phyloP scores from a whole-genome alignment of 768 basidiomycete species.

The Phylloporus rhodoxanthus region DNA sequence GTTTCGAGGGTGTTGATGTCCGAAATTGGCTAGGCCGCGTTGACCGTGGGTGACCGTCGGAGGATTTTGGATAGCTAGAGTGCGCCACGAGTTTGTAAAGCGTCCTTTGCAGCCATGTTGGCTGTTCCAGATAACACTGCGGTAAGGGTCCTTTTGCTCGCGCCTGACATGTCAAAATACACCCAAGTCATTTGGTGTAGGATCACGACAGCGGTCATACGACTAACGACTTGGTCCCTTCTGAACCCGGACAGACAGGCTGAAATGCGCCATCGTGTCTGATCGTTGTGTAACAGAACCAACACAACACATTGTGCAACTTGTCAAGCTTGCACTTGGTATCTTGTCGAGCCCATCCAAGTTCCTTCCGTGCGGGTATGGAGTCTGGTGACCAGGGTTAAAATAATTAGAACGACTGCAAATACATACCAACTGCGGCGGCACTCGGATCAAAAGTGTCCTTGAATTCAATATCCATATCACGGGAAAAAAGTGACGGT shows the following conservation, averaged over 20 bases:
- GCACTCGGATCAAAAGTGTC: background rate
- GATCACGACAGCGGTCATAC: background rate
- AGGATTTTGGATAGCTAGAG: background rate
- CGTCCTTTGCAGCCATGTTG: background rate
- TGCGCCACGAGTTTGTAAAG: background rate
- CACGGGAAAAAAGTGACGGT: background rate
- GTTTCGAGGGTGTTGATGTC: background rate
- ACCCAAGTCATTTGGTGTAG: background rate
- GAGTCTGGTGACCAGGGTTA: background rate
- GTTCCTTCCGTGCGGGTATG: background rate
- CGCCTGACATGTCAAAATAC: background rate
- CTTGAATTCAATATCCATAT: background rate
- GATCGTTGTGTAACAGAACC: background rate
- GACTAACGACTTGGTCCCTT: background rate
- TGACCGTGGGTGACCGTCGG: background rate
- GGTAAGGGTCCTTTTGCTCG: background rate
- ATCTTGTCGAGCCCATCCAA: background rate
- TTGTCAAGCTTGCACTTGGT: background rate
- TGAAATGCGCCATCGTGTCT: background rate
- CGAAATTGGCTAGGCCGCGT: background rate
- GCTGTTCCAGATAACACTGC: background rate
- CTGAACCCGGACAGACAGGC: background rate
- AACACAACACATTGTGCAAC: background rate
- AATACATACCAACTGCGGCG: background rate
- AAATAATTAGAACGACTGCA: background rate